Base-by-base conservation (phyloP, 1,139 yeast species). In the Suhomyces guaymorum region DNA sequence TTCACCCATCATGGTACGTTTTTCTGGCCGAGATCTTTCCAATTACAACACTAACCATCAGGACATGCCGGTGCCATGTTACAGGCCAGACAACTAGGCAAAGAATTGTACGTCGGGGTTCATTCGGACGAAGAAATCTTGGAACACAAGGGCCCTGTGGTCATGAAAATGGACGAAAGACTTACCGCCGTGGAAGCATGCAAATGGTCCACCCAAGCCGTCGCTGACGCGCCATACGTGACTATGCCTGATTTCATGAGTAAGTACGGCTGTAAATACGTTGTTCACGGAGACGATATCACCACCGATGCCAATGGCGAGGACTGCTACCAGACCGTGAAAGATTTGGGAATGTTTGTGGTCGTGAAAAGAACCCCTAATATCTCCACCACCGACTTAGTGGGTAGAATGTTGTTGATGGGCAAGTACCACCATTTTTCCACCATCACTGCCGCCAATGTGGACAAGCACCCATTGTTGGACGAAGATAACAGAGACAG, bases 251-350 rank as follows among this genome's bases (percentile, higher is more conserved):
- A 63, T 30, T 82, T 86, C 42, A 78, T 90, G 89, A 88, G 84
- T 49, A 49, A 67, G 24, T 78, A 77, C 54, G 80, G 77, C 7
- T 92, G 98, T 63, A 64, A 77, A 50, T 92, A 82, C 55, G 98
- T 92, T 13, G 96, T 92, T 9, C 98, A 92, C 57, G 98, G 98
- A 5, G 98, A 92, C 59, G 98, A 92, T 55, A 89, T 92, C 49
- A 92, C 97, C 18, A 85, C 96, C 1, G 97, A 92, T 59, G 96
- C 96, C 19, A 75, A 88, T 52, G 98, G 98, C 0, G 80, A 87
- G 38, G 98, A 92, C 61, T 87, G 97, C 52, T 92, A 92, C 61
- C 84, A 83, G 44, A 71, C 60, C 15, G 88, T 90, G 43, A 90
- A 90, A 58, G 90, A 87, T 38, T 63, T 80, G 57, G 96, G 95